These are phyloP conservation scores for Pythium sp. DNA, from an alignment of 352 stramenopile genomes.

Conservation along the genomic window DNA sequence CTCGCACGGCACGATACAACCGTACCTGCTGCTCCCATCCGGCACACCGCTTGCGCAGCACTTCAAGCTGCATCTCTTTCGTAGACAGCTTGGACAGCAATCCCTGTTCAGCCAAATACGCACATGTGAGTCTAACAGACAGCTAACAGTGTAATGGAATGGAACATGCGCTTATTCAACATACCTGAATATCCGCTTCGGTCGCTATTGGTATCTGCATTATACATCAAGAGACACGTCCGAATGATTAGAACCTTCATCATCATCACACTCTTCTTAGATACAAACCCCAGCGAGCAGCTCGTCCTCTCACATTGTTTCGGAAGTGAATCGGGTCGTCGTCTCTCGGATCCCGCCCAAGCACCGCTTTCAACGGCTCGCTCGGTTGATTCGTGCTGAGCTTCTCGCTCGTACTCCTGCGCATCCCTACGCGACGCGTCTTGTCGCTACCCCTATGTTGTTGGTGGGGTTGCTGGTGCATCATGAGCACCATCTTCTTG, in stretches of 20 bases:
- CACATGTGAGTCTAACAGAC: not conserved
- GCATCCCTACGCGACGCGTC: not conserved
- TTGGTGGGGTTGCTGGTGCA: constrained; percentile 6
- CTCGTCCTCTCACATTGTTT: constrained; percentile 9
- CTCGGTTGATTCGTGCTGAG: not conserved
- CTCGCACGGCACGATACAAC: not conserved
- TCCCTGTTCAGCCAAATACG: constrained; percentile 1
- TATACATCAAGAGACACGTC: too few relatives aligned
- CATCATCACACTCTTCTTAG: not conserved
- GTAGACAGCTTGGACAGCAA: constrained; percentile 26
- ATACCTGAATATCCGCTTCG: constrained; percentile 17
- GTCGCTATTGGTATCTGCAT: constrained; percentile 14
- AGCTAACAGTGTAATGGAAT: not conserved
- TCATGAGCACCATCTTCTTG: constrained; percentile 33
- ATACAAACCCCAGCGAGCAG: not conserved
- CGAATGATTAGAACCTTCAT: not conserved
- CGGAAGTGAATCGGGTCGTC: constrained; percentile 9
- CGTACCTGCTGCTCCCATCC: constrained; percentile 44
- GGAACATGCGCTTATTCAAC: not conserved
- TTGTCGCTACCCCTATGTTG: not conserved
- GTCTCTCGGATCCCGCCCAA: not conserved
- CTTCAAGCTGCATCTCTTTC: constrained; percentile 40
- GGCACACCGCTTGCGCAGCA: constrained; percentile 34
- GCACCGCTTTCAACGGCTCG: constrained; percentile 7
- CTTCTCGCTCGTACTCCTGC: constrained; percentile 3